Base-by-base conservation (phyloP, 169 alveolate genomes). In the Sarcocystis neurona region DNA sequence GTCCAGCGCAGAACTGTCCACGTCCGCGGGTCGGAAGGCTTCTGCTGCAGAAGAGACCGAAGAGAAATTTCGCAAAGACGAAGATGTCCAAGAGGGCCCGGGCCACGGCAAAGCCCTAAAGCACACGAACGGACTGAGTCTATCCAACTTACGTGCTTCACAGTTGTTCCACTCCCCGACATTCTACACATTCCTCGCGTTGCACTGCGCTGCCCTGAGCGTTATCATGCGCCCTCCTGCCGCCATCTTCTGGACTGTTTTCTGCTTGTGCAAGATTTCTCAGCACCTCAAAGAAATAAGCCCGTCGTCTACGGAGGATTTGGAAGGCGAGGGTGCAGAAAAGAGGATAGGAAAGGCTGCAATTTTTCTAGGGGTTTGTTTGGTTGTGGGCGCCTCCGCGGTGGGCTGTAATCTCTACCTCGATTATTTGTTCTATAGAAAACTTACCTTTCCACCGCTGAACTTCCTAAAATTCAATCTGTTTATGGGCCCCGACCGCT, bases 391-490 rank as follows among this genome's bases (percentile, higher is more conserved):
- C 27, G 60, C 56, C 23, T 30, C 63, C 50, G 79, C 79, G 6
- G 44, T 82, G 41, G 10, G 72, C 23, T 41, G 37, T 23, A 0
- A 30, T 41, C 39, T 43, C 46, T 60, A 41, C 32, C 20, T 77
- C 32, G 88, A 82, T 44, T 46, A 48, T 34, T 47, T 44, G 30
- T 44, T 23, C 34, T 50, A 82, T 37, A 32, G 88, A 46, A 4
- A 39, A 46, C n/a, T 70, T 50, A 70, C 88, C 3, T 56, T 82
- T 43, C 72, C 88, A 0, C 75, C 79, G 41, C 60, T 32, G 58
- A 82, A 82, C 44, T 82, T 82, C 32, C 79, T 70, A n/a, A 70
- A 82, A 37, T 82, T 82, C 88, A 82, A 82, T 82, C 37, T 82
- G 60, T 58, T 82, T 79, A 12, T 48, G 8, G 88, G 60, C 79